phyloP scores from a whole-genome alignment of 805 yeast genomes.

The Debaryomyces maramus region DNA sequence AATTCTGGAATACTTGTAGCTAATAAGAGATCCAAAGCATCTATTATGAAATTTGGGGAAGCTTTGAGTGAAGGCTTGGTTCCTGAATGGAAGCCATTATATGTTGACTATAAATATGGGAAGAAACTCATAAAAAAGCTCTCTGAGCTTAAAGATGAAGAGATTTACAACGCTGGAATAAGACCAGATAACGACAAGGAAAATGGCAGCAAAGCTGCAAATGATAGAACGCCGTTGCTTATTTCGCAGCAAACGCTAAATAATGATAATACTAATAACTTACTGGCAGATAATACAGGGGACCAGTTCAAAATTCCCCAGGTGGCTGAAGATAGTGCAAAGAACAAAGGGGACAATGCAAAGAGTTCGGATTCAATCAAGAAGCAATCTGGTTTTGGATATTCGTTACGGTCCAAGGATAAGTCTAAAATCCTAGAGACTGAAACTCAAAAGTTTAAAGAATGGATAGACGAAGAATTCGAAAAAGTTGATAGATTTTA shows the following conservation, averaged over 20 bases:
- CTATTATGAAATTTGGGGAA: conserved; percentile 65
- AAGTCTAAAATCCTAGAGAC: conserved; percentile 25
- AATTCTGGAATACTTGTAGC: no score
- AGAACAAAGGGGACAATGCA: neutral
- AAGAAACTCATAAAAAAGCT: conserved; percentile 51
- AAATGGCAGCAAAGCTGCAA: conserved; percentile 6
- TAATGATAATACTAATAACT: neutral
- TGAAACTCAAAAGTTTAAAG: conserved; percentile 51
- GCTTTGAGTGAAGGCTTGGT: conserved; percentile 66
- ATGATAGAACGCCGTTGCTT: conserved; percentile 30
- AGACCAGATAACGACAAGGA: conserved; percentile 1
- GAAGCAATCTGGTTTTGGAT: conserved; percentile 23
- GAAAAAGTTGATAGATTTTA: conserved; percentile 62
- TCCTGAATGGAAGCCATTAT: conserved; percentile 87
- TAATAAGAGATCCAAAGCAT: neutral
- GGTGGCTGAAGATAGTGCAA: neutral
- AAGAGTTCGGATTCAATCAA: neutral
- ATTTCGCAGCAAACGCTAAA: conserved; percentile 1
- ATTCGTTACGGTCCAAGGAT: conserved; percentile 19
- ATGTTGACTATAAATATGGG: conserved; percentile 68
- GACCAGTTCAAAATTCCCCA: neutral
- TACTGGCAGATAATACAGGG: neutral
- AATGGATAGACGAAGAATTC: conserved; percentile 67
- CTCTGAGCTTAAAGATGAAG: conserved; percentile 14
- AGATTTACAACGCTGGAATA: conserved; percentile 6